Evolutionary conservation across 345 rosid species (phyloP).

Genomic region (Geranium brycei): DNA sequence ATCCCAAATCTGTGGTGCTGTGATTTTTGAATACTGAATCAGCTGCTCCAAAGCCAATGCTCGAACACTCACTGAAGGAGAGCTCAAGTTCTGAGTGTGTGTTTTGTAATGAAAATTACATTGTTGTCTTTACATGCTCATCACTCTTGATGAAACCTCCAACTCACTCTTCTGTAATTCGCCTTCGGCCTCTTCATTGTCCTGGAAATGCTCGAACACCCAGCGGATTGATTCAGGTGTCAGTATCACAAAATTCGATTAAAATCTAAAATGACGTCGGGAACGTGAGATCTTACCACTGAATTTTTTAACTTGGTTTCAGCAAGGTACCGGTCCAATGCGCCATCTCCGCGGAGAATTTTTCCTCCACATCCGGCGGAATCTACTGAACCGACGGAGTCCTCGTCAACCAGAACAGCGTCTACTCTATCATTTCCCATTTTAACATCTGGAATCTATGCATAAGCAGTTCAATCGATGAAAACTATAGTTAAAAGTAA

Average conservation of each 20-base stretch:
- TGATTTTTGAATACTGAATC: background rate
- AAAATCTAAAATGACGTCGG: background rate
- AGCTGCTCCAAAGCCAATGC: background rate
- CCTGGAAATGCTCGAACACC: background rate
- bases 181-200: conserved; percentile 14
- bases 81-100: background rate
- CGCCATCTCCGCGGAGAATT: conserved; percentile 65
- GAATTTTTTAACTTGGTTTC: conserved; percentile 28
- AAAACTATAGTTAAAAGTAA: background rate
- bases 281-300: conserved; percentile 29
- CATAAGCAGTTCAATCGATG: conserved; percentile 1
- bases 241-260: background rate
- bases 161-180: conserved; percentile 49
- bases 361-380: conserved; percentile 61
- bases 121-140: conserved; percentile 42
- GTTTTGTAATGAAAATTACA: background rate
- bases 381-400: conserved; percentile 47
- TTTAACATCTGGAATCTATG: conserved; percentile 72
- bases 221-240: background rate
- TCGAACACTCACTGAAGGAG: background rate
- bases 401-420: conserved; percentile 73
- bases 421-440: conserved; percentile 56
- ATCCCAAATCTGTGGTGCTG: background rate
- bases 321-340: conserved; percentile 44
- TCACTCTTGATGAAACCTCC: conserved; percentile 44